Percentiles rank a stretch among this genome's conserved stretches.
phyloP scores from a whole-genome alignment of 495 filamentous ascomycete genomes.

The Mytilinidion resinicola region DNA sequence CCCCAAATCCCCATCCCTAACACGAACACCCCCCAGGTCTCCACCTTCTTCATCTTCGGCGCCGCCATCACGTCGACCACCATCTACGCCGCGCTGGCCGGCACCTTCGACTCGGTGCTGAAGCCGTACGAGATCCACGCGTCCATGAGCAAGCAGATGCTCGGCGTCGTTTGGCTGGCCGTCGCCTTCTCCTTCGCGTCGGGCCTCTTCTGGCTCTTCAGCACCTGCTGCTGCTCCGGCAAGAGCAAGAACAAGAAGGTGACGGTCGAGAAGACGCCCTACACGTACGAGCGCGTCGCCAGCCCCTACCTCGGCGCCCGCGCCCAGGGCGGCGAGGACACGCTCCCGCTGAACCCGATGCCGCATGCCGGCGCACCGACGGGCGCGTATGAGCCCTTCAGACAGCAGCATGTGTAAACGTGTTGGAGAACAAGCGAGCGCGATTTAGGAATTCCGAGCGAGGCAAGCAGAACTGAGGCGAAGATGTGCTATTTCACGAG shows the following conservation, averaged over 20 bases:
- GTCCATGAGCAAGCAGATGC: constrained; percentile 59
- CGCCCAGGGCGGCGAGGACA: constrained; percentile 18
- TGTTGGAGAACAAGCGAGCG: too few relatives aligned
- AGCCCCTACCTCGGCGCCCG: constrained; percentile 29
- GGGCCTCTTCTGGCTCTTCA: constrained; percentile 82
- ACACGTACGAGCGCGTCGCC: constrained; percentile 41
- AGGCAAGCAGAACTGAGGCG: too few relatives aligned
- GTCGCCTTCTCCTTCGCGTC: constrained; percentile 67
- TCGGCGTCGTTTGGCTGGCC: constrained; percentile 68
- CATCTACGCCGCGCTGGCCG: constrained; percentile 47
- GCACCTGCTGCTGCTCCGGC: constrained; percentile 81
- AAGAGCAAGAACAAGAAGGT: constrained; percentile 24
- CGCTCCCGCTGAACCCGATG: constrained; percentile 3
- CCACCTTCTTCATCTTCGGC: constrained; percentile 50
- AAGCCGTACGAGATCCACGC: constrained; percentile 61
- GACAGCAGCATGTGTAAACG: constrained; percentile 27
- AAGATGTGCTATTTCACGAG: too few relatives aligned
- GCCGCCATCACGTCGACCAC: constrained; percentile 37
- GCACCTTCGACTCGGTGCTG: constrained; percentile 55
- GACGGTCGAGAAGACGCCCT: constrained; percentile 36
- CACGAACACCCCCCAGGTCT: constrained; percentile 27
- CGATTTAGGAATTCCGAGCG: too few relatives aligned
- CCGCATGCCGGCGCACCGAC: constrained; percentile 13
- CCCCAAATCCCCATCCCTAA: constrained; percentile 26
- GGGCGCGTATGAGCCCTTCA: constrained; percentile 41